Evolutionary conservation across 805 yeast genomes (phyloP), one percentile per base, ranked within the genome.

Genomic region (Saccharomyces jurei): DNA sequence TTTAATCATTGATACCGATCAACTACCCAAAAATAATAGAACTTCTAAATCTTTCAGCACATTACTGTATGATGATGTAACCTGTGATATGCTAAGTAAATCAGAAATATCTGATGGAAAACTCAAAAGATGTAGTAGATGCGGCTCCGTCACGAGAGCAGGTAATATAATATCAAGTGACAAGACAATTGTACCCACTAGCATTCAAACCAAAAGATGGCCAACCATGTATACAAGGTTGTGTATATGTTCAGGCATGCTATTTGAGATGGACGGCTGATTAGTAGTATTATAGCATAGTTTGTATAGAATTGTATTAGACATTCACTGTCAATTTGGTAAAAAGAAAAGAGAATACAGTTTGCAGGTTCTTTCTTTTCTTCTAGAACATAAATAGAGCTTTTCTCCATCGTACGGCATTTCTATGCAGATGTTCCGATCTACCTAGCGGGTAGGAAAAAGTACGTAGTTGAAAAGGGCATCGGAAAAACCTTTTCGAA

Each of bases 1-100:
- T 1, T 58, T 71, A 2, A 80, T 77, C 6, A 61, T 89, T 28
- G 85, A 79, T 61, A 81, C 83, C 58, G 81, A 83, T 62, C 82
- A 86, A 60, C 81, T 83, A 1, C 59, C 58, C 8, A 49, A n/a
- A 59, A 41, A 53, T 1, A 54, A 53, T 32, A 50, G 56, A 31
- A 49, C 75, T 26, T 66, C 77, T 10, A 55, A 59, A 21, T 64
- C 74, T 1, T 68, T 75, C 14, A 71, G 76, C 8, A 70, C 72
- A n/a, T 58, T 64, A 1, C 58, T 62, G 8, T 63, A 60, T 50
- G 75, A 60, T 60, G 72, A 69, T 4, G 62, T 71, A 5, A 65
- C 74, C 11, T 64, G 64, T 51, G 71, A 71, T 30, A 59, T 52
- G 2, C 55, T 69, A 21, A 63, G 60, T 27, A 36, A 51, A 5